Evolutionary conservation across 2,329 filamentous ascomycete genomes (phyloP).

Genomic region (Diplodia scrobiculata): DNA sequence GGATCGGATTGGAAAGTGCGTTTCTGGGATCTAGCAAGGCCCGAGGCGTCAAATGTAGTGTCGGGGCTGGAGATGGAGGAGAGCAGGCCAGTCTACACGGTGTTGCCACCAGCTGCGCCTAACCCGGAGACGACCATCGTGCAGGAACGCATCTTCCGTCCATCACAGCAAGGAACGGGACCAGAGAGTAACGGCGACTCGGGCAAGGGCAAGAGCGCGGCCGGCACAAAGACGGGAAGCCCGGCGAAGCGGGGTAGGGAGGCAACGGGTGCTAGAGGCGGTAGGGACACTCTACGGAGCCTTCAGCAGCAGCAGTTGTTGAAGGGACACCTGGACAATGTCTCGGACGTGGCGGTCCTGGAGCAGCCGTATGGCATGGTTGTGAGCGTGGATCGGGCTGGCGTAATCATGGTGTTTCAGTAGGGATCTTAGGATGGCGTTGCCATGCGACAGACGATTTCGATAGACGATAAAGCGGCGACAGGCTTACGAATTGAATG

Average conservation of each 20-base stretch:
- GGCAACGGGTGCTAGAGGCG: constrained; percentile 7
- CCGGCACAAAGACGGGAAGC: not conserved
- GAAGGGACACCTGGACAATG: constrained; percentile 81
- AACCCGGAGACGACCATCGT: constrained; percentile 28
- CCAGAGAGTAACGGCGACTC: not conserved
- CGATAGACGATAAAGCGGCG: not conserved
- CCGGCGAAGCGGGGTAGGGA: constrained; percentile 14
- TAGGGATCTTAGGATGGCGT: constrained; percentile 36
- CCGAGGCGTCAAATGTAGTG: constrained; percentile 77
- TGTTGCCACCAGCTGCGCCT: constrained; percentile 17
- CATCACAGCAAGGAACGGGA: constrained; percentile 4
- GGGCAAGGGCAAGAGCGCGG: constrained; percentile 8
- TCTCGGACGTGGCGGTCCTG: constrained; percentile 84
- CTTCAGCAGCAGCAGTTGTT: constrained; percentile 83
- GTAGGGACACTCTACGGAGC: constrained; percentile 49
- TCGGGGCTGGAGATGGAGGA: constrained; percentile 65
- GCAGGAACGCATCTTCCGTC: constrained; percentile 22
- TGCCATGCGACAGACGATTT: not conserved
- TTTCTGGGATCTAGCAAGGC: constrained; percentile 84
- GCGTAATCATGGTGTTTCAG: constrained; percentile 82
- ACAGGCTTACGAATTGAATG: not conserved
- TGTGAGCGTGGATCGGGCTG: constrained; percentile 83
- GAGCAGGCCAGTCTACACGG: constrained; percentile 29
- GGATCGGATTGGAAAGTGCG: constrained; percentile 88
- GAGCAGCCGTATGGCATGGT: constrained; percentile 92